Conservation (phyloP, 225 moss, liverwort and hornwort species). For the Antitrichia curtipendula region DNA sequence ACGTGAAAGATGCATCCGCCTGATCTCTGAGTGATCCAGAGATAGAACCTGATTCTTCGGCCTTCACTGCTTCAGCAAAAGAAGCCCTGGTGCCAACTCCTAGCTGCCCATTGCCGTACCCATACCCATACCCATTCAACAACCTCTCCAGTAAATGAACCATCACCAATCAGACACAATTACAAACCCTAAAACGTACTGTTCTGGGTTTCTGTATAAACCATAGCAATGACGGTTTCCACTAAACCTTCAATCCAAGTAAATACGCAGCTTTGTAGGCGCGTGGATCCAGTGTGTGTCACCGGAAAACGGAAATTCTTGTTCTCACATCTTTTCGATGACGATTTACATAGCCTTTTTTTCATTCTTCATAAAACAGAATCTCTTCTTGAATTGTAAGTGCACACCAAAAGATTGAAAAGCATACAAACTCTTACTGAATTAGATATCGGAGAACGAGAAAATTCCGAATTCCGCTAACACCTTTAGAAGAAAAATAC, state of each 20-base stretch:
- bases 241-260: not conserved
- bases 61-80: conserved; percentile 32
- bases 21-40: conserved; percentile 77
- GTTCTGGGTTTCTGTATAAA: not conserved
- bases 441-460: not conserved
- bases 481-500: not conserved
- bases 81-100: conserved; percentile 27
- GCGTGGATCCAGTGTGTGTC: not conserved
- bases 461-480: not conserved
- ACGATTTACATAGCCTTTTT: too few species aligned
- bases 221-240: not conserved
- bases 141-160: not conserved
- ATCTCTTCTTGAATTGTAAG: not conserved
- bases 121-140: not conserved
- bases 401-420: not conserved
- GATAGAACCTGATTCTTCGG: conserved; percentile 16
- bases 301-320: not conserved
- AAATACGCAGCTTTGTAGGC: not conserved
- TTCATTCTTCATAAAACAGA: not conserved
- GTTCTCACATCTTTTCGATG: not conserved
- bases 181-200: not conserved
- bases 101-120: conserved; percentile 1
- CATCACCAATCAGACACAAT: not conserved
- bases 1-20: conserved; percentile 45
- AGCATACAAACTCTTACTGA: not conserved